Evolutionary conservation across 2,329 filamentous ascomycete genomes (phyloP).

Genomic region (Apiospora malaysiana): DNA sequence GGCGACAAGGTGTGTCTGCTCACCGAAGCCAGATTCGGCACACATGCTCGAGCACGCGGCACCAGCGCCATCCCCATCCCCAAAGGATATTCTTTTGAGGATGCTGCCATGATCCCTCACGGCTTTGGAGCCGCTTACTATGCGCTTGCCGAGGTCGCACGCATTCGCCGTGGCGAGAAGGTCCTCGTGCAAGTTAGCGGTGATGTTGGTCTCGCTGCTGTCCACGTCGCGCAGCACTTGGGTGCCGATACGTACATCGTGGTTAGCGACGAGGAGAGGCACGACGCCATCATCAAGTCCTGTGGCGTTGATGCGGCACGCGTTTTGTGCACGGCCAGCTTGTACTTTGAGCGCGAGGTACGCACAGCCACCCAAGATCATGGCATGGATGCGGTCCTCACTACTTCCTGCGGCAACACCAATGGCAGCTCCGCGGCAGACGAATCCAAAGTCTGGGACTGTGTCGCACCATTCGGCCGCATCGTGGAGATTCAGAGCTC

Average conservation of each 20-base stretch:
- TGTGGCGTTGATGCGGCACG: slow-evolving; percentile 20
- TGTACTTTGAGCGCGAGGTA: slow-evolving; percentile 20
- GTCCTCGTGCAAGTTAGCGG: slow-evolving; percentile 24
- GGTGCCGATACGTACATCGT: slow-evolving; percentile 25
- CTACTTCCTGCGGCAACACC: slow-evolving; percentile 35
- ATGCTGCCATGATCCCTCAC: slow-evolving; percentile 23
- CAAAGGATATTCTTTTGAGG: slow-evolving; percentile 31
- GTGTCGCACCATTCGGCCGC: slow-evolving; percentile 39
- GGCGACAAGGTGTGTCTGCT: slow-evolving; percentile 44
- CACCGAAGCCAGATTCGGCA: slow-evolving; percentile 43
- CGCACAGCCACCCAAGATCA: slow-evolving; percentile 17
- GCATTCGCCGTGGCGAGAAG: slow-evolving; percentile 20
- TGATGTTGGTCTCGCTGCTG: slow-evolving; percentile 24
- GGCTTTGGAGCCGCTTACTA: slow-evolving; percentile 25
- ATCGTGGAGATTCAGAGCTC: slow-evolving; percentile 34
- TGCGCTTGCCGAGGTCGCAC: slow-evolving; percentile 20
- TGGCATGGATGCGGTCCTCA: slow-evolving; percentile 27
- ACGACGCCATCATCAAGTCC: slow-evolving; percentile 13
- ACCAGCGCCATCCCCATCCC: slow-evolving; percentile 38
- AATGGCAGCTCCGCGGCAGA: slow-evolving; percentile 37
- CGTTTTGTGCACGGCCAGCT: slow-evolving; percentile 22
- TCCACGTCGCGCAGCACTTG: slow-evolving; percentile 21
- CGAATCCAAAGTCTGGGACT: slow-evolving; percentile 39
- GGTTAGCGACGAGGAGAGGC: slow-evolving; percentile 21
- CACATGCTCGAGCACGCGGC: slow-evolving; percentile 34